Evolutionary conservation across 2,329 filamentous ascomycete genomes (phyloP), one percentile per base, ranked within the genome.

Genomic region (Ceratocystis papillata): DNA sequence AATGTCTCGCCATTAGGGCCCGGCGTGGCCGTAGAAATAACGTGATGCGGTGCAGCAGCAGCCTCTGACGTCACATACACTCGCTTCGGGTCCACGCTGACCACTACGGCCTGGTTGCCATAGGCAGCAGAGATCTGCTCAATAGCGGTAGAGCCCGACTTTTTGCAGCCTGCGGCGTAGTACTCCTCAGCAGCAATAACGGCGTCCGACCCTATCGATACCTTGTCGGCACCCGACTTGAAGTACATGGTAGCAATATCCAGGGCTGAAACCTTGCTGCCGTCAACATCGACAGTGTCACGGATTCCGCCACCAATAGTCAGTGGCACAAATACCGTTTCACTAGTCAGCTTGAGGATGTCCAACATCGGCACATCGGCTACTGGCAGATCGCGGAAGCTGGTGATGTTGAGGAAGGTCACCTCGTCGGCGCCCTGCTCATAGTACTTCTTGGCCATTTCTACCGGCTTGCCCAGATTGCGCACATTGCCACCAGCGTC

Each of bases 191-290:
- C 94, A 41, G 94, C 94, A 57, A 86, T 82, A 30, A 99, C 95
- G 66, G 94, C 94, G 75, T 99, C 94, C 6, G 89, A 95, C 8
- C 94, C 94, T 73, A 99, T 96, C 63, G 89, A 95, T 66, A 99
- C 92, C 78, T 99, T 99, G 79, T 99, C 94, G 30, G 94, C 94
- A 68, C 94, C 94, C 55, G 87, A 92, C 75, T 93, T 88, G 83
- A 99, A 99, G 81, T 99, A 99, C 83, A 97, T 87, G 60, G 87
- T 93, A 22, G 94, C 94, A 69, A 99, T 90, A 71, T 96, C 89
- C 15, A 97, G 84, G 0, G 94, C 94, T 1, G 89, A 87, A n/a
- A 96, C 86, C 68, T 85, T 85, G 61, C 86, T 90, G 55, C 90
- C 90, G 75, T 96, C 91, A 0, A 87, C 87, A 76, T 99, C 94